These are phyloP conservation scores for Boletus speciosus DNA, from an alignment of 768 basidiomycete genomes.

Conservation along the genomic window DNA sequence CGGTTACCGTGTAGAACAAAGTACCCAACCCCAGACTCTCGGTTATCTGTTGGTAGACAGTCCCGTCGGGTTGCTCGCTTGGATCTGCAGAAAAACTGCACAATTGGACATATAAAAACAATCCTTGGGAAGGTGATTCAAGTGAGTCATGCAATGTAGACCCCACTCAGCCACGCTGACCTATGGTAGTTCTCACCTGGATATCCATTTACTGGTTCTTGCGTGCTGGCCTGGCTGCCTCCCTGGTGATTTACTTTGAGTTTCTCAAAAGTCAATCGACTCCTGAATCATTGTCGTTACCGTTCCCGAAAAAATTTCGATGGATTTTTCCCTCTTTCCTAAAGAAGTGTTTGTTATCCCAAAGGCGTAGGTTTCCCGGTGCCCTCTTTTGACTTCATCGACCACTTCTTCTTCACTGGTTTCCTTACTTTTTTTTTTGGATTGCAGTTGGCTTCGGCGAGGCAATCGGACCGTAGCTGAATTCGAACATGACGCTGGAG, in stretches of 20 bases:
- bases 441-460: slow-evolving; percentile 41
- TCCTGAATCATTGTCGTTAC: rapidly evolving
- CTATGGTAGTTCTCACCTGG: slow-evolving; percentile 52
- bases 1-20: slow-evolving; percentile 33
- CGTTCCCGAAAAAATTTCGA: slow-evolving; percentile 33
- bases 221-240: slow-evolving; percentile 53
- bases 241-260: slow-evolving; percentile 60
- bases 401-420: background rate
- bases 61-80: slow-evolving; percentile 50
- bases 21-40: slow-evolving; percentile 49
- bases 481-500: slow-evolving; percentile 46
- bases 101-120: slow-evolving; percentile 43
- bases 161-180: background rate
- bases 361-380: slow-evolving; percentile 31
- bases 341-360: slow-evolving; percentile 42
- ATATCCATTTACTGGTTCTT: slow-evolving; percentile 59
- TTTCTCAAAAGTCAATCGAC: background rate
- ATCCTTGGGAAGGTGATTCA: slow-evolving; percentile 58
- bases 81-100: slow-evolving; percentile 53
- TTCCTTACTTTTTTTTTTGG: background rate
- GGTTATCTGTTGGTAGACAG: slow-evolving; percentile 57
- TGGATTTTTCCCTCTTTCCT: slow-evolving; percentile 52
- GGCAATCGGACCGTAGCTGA: slow-evolving; percentile 45
- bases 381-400: no score
- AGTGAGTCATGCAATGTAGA: slow-evolving; percentile 27